A percentile compares a stretch with the other conserved stretches of the same genome.
Evolutionary conservation across 148 eudicot genomes (phyloP).

Genomic region (Camellia lanceoleosa): DNA sequence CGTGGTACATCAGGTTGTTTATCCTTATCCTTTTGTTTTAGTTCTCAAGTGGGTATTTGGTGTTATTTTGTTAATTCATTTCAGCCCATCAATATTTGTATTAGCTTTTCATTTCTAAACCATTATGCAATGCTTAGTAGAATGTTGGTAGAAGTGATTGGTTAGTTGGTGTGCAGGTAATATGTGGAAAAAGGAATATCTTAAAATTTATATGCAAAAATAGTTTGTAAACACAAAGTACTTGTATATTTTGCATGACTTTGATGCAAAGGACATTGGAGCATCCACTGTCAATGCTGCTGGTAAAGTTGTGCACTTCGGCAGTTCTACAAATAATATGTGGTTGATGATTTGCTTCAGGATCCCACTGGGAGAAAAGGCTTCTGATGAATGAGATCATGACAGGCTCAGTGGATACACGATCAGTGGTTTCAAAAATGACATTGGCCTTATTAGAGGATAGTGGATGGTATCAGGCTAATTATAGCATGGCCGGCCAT

Average conservation of each 20-base stretch:
- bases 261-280: background rate
- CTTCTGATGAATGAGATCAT: constrained; percentile 98
- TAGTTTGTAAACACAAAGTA: background rate
- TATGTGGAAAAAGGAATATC: background rate
- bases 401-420: constrained; percentile 98
- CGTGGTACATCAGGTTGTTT: constrained; percentile 95
- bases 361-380: constrained; percentile 99
- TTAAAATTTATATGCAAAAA: background rate
- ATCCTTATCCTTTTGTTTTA: constrained; percentile 10
- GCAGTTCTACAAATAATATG: background rate
- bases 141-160: background rate
- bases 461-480: constrained; percentile 96
- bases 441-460: constrained; percentile 94
- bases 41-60: background rate
- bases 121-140: background rate
- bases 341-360: constrained; percentile 37
- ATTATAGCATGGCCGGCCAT: constrained; percentile 92
- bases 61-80: background rate
- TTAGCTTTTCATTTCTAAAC: background rate
- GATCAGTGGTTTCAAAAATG: constrained; percentile 93
- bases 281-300: background rate
- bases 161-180: background rate
- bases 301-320: background rate
- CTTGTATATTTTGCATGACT: background rate
- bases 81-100: background rate